Conservation (phyloP, 1,284 basidiomycete genomes). For the Irpex sp. region DNA sequence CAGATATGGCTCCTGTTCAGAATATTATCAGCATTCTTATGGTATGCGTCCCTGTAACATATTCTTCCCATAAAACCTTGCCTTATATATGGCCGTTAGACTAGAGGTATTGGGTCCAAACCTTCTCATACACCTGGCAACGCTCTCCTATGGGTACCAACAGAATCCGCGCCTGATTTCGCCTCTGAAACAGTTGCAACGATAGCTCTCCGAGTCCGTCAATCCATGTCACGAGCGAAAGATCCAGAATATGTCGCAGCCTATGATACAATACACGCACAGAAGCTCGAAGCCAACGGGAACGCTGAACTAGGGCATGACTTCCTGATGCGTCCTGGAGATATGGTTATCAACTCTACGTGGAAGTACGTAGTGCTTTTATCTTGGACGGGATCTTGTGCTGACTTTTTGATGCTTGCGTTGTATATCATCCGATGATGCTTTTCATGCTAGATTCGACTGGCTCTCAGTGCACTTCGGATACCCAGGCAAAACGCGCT, state of each 20-base stretch:
- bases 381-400: too few relatives aligned
- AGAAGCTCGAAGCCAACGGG: background rate
- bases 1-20: constrained; percentile 9
- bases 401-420: background rate
- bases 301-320: constrained; percentile 8
- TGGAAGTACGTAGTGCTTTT: constrained; percentile 11
- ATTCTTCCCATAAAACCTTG: background rate
- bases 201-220: constrained; percentile 8
- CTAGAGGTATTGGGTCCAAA: constrained; percentile 4
- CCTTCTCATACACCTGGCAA: constrained; percentile 5
- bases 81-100: background rate
- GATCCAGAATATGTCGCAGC: constrained; percentile 12
- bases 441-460: constrained; percentile 13
- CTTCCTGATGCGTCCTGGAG: constrained; percentile 10
- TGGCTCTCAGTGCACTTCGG: constrained; percentile 19
- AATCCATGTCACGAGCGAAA: background rate
- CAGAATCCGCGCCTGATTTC: constrained; percentile 5
- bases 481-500: constrained; percentile 13
- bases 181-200: constrained; percentile 6
- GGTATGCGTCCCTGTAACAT: constrained; percentile 4
- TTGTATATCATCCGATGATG: background rate
- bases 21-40: constrained; percentile 12
- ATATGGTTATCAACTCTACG: constrained; percentile 16
- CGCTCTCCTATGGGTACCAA: constrained; percentile 8
- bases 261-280: constrained; percentile 3